phyloP scores from a whole-genome alignment of 306 rosid species.

The Alnus rubra region DNA sequence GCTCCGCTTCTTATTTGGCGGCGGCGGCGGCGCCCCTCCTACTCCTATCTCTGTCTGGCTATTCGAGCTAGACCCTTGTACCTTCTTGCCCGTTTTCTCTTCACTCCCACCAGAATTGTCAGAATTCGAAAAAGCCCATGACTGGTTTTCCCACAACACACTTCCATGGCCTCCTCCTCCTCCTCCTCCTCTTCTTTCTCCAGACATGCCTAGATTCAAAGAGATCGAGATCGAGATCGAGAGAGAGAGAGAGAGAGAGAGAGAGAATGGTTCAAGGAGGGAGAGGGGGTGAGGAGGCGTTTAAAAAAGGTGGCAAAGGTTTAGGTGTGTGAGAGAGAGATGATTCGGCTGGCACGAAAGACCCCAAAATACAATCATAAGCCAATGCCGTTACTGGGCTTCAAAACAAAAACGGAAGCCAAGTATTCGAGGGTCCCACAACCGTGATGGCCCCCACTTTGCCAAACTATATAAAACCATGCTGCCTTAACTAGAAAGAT shows the following conservation, averaged over 20 bases:
- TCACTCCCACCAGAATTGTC: slow-evolving; percentile 19
- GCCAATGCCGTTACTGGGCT: slow-evolving; percentile 48
- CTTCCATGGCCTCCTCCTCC: background rate
- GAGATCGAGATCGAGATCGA: too few relatives aligned
- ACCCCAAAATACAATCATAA: slow-evolving; percentile 52
- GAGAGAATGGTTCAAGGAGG: background rate
- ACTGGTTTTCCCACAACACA: slow-evolving; percentile 28
- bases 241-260: too few relatives aligned
- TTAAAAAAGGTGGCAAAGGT: slow-evolving; percentile 32
- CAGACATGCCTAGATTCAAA: slow-evolving; percentile 21
- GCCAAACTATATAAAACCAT: background rate
- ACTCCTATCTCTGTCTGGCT: background rate
- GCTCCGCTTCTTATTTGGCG: background rate
- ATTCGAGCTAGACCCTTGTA: background rate
- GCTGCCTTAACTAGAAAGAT: too few relatives aligned
- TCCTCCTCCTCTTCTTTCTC: slow-evolving; percentile 7
- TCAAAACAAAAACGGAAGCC: slow-evolving; percentile 39
- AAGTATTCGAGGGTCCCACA: slow-evolving; percentile 37
- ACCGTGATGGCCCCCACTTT: slow-evolving; percentile 23
- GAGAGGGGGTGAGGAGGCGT: slow-evolving; percentile 6
- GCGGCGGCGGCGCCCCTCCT: background rate
- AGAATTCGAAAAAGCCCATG: slow-evolving; percentile 34
- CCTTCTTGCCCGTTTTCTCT: slow-evolving; percentile 10
- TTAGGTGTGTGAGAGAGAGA: slow-evolving; percentile 1
- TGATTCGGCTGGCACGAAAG: slow-evolving; percentile 13